phyloP scores from a whole-genome alignment of 2,329 filamentous ascomycete species.

The Fusarium sp. region DNA sequence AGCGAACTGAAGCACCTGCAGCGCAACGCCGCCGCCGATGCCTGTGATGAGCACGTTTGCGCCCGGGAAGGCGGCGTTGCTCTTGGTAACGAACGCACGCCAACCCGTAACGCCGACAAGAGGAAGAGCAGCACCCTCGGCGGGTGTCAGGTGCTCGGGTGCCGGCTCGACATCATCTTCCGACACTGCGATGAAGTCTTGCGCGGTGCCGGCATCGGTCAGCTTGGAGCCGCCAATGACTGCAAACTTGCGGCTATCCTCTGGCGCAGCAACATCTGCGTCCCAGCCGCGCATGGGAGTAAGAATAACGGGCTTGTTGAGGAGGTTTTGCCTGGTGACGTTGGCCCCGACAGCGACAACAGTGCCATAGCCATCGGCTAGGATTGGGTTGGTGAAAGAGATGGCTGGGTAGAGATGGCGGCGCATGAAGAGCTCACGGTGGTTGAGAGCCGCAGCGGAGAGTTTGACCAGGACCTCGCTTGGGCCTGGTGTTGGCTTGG shows the following conservation, averaged over 20 bases:
- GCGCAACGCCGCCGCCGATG: slow-evolving; percentile 90
- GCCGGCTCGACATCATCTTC: slow-evolving; percentile 78
- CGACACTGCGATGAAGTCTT: slow-evolving; percentile 76
- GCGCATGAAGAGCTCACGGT: slow-evolving; percentile 93
- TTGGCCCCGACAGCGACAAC: slow-evolving; percentile 71
- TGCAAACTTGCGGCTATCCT: slow-evolving; percentile 65
- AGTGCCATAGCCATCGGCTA: slow-evolving; percentile 82
- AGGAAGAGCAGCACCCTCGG: slow-evolving; percentile 84
- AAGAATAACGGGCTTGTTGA: slow-evolving; percentile 76
- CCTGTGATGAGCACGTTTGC: slow-evolving; percentile 86
- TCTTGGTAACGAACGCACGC: slow-evolving; percentile 85
- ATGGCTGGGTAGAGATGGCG: slow-evolving; percentile 90
- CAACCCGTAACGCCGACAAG: slow-evolving; percentile 88
- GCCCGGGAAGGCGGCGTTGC: slow-evolving; percentile 67
- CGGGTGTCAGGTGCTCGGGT: slow-evolving; percentile 74
- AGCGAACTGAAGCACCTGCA: slow-evolving; percentile 83
- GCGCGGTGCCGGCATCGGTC: slow-evolving; percentile 71
- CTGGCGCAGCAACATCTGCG: slow-evolving; percentile 75
- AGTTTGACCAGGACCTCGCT: slow-evolving; percentile 79
- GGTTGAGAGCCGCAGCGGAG: slow-evolving; percentile 85
- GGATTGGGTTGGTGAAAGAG: slow-evolving; percentile 78
- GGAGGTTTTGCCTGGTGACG: slow-evolving; percentile 51
- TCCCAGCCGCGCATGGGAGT: slow-evolving; percentile 84
- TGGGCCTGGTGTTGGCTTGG: slow-evolving; percentile 69
- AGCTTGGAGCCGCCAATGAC: slow-evolving; percentile 75